A percentile compares a stretch with the other conserved stretches of the same genome.
Conservation (phyloP, 2,329 filamentous ascomycete genomes). For the Cladosporium halotolerans region DNA sequence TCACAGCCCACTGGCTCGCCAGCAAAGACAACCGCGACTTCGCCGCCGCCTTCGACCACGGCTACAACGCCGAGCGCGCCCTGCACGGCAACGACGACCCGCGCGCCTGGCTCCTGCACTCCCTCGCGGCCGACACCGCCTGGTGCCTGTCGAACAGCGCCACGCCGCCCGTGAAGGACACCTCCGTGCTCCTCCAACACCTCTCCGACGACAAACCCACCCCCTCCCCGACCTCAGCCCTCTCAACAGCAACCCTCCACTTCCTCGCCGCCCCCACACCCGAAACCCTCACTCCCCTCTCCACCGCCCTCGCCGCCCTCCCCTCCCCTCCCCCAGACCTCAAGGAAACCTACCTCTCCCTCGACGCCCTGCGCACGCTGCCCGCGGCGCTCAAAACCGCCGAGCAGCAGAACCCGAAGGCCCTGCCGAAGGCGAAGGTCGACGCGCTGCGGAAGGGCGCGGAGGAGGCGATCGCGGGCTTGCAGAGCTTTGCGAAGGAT, state of each 20-base stretch:
- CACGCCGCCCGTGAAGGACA: slow-evolving; percentile 15
- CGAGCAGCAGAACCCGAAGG: slow-evolving; percentile 10
- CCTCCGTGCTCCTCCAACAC: slow-evolving; percentile 10
- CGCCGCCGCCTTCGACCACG: slow-evolving; percentile 29
- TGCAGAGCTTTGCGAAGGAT: slow-evolving; percentile 23
- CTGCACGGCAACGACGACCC: slow-evolving; percentile 17
- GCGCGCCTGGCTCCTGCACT: slow-evolving; percentile 18
- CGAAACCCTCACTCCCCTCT: slow-evolving; percentile 9
- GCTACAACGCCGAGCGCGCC: slow-evolving; percentile 25
- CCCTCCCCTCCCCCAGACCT: slow-evolving; percentile 14
- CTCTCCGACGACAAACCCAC: slow-evolving; percentile 6
- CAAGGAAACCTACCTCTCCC: slow-evolving; percentile 18
- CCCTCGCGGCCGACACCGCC: slow-evolving; percentile 22
- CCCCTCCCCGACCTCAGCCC: slow-evolving; percentile 8
- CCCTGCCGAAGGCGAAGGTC: slow-evolving; percentile 9
- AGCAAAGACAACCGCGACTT: slow-evolving; percentile 31
- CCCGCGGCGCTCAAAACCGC: slow-evolving; percentile 14
- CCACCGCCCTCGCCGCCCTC: not conserved
- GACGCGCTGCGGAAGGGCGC: slow-evolving; percentile 17
- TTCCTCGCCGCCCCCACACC: slow-evolving; percentile 15
- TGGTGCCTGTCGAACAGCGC: slow-evolving; percentile 22
- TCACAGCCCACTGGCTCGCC: slow-evolving; percentile 25
- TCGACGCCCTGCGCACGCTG: slow-evolving; percentile 23
- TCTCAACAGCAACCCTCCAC: slow-evolving; percentile 9
- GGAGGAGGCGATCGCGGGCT: slow-evolving; percentile 14